Evolutionary conservation across 2,329 filamentous ascomycete genomes (phyloP), one percentile per base, ranked within the genome.

Genomic region (Pseudogymnoascus sp.): DNA sequence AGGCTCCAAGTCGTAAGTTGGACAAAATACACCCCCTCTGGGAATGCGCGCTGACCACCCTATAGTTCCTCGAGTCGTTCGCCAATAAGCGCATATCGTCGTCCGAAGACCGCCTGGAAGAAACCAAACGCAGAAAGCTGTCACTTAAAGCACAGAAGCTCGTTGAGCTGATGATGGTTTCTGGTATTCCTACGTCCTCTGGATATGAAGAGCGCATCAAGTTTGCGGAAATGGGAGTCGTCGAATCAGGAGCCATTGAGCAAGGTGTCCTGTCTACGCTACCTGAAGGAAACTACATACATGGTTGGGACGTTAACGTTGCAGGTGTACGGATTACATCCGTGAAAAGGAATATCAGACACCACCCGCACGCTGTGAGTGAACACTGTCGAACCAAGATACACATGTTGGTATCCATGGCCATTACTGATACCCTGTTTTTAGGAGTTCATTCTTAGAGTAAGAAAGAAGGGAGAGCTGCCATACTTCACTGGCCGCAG

Each of bases 101-200:
- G 5, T 97, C 93, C 4, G 94, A 97, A 75, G 94, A 99, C 72
- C 85, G 94, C 3, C 78, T 97, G 30, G 94, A 99, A 75, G 91
- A 97, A 75, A 97, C 94, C 8, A 99, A 99, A 78, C 84, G 94
- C 62, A 83, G 87, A 66, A 99, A 99, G 74, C 77, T 99, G 65
- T 93, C 94, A 3, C 80, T 87, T 68, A 99, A 99, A 81, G 91
- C 90, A 57, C 88, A 94, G 73, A 99, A 99, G 77, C 78, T 99
- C 62, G 90, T 99, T 9, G 94, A 99, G 79, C 80, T 99, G 64
- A 99, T 99, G 94, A 97, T 99, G 91, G 94, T 99, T 7, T 97
- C 93, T 6, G 94, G 94, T 37, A 88, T 99, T 62, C 90, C 90
- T 34, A 99, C 94, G 1, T 91, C 94, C 3, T 97, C 92, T 4